Percentiles rank a stretch among this genome's conserved stretches.
Conservation (phyloP, 2,329 filamentous ascomycete species). For the Phialemoniopsis sp. region DNA sequence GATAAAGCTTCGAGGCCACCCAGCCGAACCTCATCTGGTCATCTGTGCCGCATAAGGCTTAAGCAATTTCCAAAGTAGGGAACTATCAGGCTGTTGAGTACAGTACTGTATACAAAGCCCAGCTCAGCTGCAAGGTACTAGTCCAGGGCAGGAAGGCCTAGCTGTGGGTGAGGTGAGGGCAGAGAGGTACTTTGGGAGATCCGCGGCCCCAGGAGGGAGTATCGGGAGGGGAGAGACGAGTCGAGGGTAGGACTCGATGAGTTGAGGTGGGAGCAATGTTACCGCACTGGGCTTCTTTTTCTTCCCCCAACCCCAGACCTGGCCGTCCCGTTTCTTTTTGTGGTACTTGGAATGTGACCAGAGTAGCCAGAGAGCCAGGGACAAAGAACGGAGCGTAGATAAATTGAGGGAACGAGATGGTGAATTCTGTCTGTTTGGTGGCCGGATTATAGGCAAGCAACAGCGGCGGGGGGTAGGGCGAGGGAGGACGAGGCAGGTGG, state of each 20-base stretch:
- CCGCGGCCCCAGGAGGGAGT: not conserved
- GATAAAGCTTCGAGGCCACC: constrained; percentile 34
- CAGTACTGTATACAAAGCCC: constrained; percentile 7
- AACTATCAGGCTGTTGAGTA: constrained; percentile 17
- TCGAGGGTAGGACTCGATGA: too few relatives aligned
- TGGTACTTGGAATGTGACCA: constrained; percentile 4
- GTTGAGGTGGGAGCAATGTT: too few relatives aligned
- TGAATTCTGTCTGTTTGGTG: constrained; percentile 9
- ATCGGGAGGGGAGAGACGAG: too few relatives aligned
- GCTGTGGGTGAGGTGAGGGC: constrained; percentile 2
- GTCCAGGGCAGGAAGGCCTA: constrained; percentile 2
- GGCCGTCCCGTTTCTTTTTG: too few relatives aligned
- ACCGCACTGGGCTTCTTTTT: too few relatives aligned
- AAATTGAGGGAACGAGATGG: constrained; percentile 22
- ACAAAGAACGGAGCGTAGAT: constrained; percentile 6
- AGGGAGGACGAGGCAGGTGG: constrained; percentile 36
- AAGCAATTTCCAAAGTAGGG: constrained; percentile 18
- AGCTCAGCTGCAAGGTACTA: not conserved
- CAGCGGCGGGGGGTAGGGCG: constrained; percentile 15
- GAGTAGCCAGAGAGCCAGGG: constrained; percentile 8
- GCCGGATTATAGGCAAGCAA: constrained; percentile 25
- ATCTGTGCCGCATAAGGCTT: constrained; percentile 26
- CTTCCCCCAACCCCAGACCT: too few relatives aligned
- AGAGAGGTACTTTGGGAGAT: not conserved
- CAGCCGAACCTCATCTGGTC: constrained; percentile 41